Evolutionary conservation across 1,139 yeast species (phyloP).

Genomic region (Yamadazyma siamensis): DNA sequence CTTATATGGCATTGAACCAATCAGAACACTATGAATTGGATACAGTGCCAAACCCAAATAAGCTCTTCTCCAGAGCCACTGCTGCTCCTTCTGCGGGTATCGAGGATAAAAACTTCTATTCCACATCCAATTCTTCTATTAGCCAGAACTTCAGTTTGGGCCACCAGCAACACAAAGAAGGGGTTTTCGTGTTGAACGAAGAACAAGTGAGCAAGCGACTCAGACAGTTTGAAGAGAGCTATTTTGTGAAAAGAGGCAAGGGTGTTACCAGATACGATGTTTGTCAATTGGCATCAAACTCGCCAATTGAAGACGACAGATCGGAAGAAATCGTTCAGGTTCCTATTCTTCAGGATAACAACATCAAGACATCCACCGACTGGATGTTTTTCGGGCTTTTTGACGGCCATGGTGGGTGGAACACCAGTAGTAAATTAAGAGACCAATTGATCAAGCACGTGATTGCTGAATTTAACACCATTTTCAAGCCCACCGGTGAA

Average conservation of each 20-base stretch:
- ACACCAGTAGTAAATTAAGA: conserved; percentile 79
- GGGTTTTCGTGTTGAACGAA: conserved; percentile 54
- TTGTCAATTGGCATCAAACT: conserved; percentile 85
- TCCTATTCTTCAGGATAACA: conserved; percentile 58
- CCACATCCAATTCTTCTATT: conserved; percentile 45
- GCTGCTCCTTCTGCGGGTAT: conserved; percentile 2
- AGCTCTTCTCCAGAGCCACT: conserved; percentile 11
- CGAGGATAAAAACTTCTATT: conserved; percentile 31
- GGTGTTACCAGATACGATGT: conserved; percentile 94
- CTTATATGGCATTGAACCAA: conserved; percentile 40
- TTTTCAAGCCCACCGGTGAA: conserved; percentile 54
- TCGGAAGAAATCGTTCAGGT: conserved; percentile 84
- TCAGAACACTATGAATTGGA: conserved; percentile 43
- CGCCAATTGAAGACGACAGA: conserved; percentile 93
- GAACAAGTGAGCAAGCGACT: conserved; percentile 70
- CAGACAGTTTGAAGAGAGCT: conserved; percentile 77
- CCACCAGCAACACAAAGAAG: conserved; percentile 43
- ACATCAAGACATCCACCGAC: conserved; percentile 60
- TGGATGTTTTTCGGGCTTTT: conserved; percentile 95
- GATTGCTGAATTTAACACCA: conserved; percentile 70
- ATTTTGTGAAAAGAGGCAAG: conserved; percentile 73
- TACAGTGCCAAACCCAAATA: conserved; percentile 24
- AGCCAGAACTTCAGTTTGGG: conserved; percentile 38
- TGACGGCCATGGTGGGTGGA: conserved; percentile 98
- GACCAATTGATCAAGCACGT: conserved; percentile 76